Base-by-base conservation (phyloP, 1,284 basidiomycete genomes). In the Puccinia polysora region DNA sequence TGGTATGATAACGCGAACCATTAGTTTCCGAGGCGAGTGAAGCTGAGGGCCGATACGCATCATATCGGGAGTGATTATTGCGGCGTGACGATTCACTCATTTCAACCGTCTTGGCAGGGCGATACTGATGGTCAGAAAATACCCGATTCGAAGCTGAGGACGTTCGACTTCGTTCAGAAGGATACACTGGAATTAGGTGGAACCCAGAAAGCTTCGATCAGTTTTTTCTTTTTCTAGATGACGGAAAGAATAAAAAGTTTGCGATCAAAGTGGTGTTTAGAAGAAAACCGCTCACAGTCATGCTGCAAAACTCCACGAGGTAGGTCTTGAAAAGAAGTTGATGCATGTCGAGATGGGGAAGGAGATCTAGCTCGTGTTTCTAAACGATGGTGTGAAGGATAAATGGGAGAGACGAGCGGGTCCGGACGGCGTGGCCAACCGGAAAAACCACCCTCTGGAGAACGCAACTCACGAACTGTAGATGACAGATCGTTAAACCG, bases 1-100 rank as follows among this genome's bases (percentile, higher is more conserved):
- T 25, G 23, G 25, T 23, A 23, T 55, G 32, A 40, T 18, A 28
- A 40, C 64, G 64, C 8, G 28, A 20, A 0, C 28, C 64, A 55
- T 43, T 25, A 18, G 64, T 18, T 20, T 53, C 50, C 28, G 40
- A 23, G 53, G 18, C 15, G 45, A 62, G 20, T 2, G 43, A 62
- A 47, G 59, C 2, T 28, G 64, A 65, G 18, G 64, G 64, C 23
- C 64, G 52, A 23, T 65, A 65, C 28, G 64, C 40, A 32, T 65
- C 64, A 45, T 65, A 53, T 52, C 64, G 64, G 53, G 64, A n/a
- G 1, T 23, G 7, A 32, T 23, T 1, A 38, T 55, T 43, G 12
- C 64, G 49, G 20, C 64, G 64, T 23, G 18, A 3, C 23, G 23
- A 30, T 1, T 65, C 50, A 55, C 49, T 55, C 28, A 20, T 14